A percentile compares a stretch with the other conserved stretches of the same genome.
Conservation (phyloP, 129 eudicot genomes). For the Lactuca sativa region DNA sequence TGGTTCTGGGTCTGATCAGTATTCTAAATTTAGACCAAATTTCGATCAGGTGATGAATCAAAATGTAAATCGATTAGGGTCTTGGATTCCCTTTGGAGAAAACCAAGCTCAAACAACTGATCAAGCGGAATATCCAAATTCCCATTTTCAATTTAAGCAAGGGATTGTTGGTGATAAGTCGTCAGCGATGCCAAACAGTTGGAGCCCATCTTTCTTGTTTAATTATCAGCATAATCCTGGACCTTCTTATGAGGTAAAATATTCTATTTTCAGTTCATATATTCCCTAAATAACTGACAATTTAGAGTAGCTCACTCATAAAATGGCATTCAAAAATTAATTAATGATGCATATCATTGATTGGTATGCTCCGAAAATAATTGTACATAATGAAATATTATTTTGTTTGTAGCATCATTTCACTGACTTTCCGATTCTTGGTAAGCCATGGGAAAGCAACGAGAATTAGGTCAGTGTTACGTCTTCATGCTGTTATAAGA, state of each 20-base stretch:
- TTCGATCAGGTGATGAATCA: conserved; percentile 28
- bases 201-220: conserved; percentile 42
- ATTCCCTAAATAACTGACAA: not conserved
- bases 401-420: conserved; percentile 42
- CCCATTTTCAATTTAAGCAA: conserved; percentile 27
- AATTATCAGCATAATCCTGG: conserved; percentile 41
- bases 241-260: conserved; percentile 41
- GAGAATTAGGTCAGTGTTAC: conserved; percentile 26
- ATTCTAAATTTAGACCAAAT: conserved; percentile 15
- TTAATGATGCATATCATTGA: not conserved
- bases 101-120: conserved; percentile 19
- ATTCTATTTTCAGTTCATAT: not conserved
- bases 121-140: conserved; percentile 25
- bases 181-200: conserved; percentile 22
- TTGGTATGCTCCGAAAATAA: not conserved
- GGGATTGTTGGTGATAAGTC: conserved; percentile 20
- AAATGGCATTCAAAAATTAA: not conserved
- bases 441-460: conserved; percentile 42
- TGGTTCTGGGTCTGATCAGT: conserved; percentile 1
- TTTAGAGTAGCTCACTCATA: not conserved
- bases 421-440: conserved; percentile 30
- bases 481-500: not conserved
- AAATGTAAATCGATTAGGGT: conserved; percentile 28
- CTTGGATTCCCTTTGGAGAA: conserved; percentile 40
- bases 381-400: not conserved